Evolutionary conservation across 345 rosid genomes (phyloP).

Genomic region (Citrus maxima): DNA sequence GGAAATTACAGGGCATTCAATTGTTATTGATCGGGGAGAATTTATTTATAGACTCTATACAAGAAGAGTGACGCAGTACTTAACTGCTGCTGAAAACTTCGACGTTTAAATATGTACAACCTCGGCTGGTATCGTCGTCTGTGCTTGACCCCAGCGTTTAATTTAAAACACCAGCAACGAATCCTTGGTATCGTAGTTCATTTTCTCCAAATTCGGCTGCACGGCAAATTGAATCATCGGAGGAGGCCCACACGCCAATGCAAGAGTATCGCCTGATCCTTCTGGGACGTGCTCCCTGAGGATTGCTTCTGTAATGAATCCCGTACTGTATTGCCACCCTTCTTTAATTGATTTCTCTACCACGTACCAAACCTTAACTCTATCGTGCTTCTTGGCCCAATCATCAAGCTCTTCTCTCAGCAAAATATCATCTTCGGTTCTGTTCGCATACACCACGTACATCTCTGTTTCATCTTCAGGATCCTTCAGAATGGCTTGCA

Average conservation of each 20-base stretch:
- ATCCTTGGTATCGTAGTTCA: conserved; percentile 68
- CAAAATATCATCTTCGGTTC: conserved; percentile 81
- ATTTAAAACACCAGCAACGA: conserved; percentile 63
- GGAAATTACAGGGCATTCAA: neutral
- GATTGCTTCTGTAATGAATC: conserved; percentile 64
- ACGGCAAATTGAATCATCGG: conserved; percentile 94
- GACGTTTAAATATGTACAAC: neutral
- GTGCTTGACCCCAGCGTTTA: neutral
- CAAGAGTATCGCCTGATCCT: conserved; percentile 56
- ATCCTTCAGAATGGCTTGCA: conserved; percentile 68
- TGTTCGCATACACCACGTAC: conserved; percentile 79
- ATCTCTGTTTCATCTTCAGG: conserved; percentile 82
- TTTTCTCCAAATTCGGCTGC: conserved; percentile 90
- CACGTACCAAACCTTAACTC: conserved; percentile 88
- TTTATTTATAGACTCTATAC: neutral
- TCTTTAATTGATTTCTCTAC: conserved; percentile 49
- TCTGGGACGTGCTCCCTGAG: conserved; percentile 63
- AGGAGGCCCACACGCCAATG: conserved; percentile 91
- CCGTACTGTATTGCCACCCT: conserved; percentile 80
- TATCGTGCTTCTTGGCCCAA: conserved; percentile 63
- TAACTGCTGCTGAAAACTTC: neutral
- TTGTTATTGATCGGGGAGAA: neutral
- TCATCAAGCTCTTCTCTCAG: conserved; percentile 74
- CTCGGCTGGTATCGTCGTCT: neutral
- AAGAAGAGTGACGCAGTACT: neutral